Percentiles rank a stretch among this genome's conserved stretches.
These are phyloP conservation scores for Parathielavia hyrcaniae DNA, from an alignment of 495 filamentous ascomycete species.

Conservation along the genomic window DNA sequence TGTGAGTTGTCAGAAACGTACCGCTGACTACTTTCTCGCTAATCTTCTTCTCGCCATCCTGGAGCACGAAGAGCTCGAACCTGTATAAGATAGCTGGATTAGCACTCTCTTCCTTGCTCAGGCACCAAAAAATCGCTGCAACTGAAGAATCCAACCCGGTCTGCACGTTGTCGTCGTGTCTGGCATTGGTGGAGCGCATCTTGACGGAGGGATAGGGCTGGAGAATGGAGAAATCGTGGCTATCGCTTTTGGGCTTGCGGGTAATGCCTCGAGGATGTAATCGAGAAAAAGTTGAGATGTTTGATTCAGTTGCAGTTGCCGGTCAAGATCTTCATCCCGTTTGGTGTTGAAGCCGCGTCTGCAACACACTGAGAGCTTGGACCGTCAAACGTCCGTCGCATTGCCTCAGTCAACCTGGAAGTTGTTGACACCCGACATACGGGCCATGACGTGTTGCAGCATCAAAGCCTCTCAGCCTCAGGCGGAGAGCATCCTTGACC, in stretches of 20 bases:
- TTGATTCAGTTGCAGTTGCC: neutral
- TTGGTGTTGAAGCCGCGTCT: too few relatives aligned
- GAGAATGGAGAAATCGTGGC: neutral
- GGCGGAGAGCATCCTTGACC: neutral
- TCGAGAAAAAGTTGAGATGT: neutral
- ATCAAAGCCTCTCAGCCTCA: too few relatives aligned
- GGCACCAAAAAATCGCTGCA: too few relatives aligned
- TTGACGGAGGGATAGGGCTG: neutral
- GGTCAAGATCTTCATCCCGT: too few relatives aligned
- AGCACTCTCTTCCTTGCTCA: neutral
- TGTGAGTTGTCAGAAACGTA: constrained; percentile 42
- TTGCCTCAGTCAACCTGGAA: neutral
- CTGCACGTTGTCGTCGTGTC: constrained; percentile 10
- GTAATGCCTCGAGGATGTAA: neutral
- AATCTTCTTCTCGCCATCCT: constrained; percentile 86
- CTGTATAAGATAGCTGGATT: constrained; percentile 39
- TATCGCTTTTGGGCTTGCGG: neutral
- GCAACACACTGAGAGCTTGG: neutral
- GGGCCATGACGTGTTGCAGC: neutral
- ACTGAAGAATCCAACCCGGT: constrained; percentile 2
- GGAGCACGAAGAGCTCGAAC: constrained; percentile 85
- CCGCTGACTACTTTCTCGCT: constrained; percentile 78
- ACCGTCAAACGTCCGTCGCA: neutral
- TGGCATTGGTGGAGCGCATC: constrained; percentile 10
- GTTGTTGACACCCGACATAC: too few relatives aligned